phyloP scores from a whole-genome alignment of 2,329 filamentous ascomycete genomes.

The Hymenoscyphus albidus region DNA sequence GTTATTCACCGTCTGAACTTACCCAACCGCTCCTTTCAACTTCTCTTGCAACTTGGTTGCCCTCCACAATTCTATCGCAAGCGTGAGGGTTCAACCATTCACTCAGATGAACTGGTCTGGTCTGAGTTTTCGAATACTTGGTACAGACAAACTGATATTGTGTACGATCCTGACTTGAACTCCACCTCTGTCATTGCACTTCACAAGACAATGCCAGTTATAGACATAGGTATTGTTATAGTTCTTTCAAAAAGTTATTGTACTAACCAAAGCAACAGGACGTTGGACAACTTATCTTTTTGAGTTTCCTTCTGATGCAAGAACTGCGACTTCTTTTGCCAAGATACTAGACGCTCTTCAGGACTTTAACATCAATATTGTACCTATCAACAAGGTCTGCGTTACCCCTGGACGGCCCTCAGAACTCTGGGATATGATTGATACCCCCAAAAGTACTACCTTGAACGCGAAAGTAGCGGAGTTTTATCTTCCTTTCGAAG shows the following conservation, averaged over 20 bases:
- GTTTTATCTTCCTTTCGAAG: conserved; percentile 56
- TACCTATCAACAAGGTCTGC: conserved; percentile 42
- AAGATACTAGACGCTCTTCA: conserved; percentile 42
- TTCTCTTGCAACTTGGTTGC: conserved; percentile 47
- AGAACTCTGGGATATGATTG: conserved; percentile 44
- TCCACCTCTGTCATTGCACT: conserved; percentile 41
- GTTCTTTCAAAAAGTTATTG: background rate
- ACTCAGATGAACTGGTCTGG: conserved; percentile 45
- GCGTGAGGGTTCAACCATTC: conserved; percentile 28
- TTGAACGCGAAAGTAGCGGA: conserved; percentile 22
- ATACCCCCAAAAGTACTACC: conserved; percentile 29
- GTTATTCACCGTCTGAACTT: conserved; percentile 40
- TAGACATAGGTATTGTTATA: conserved; percentile 49
- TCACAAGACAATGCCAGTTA: conserved; percentile 45
- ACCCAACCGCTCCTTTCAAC: conserved; percentile 33
- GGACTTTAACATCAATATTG: conserved; percentile 68
- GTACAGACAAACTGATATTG: conserved; percentile 62
- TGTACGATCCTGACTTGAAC: conserved; percentile 40
- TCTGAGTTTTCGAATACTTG: conserved; percentile 52
- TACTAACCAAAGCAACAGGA: conserved; percentile 36
- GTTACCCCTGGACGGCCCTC: conserved; percentile 36
- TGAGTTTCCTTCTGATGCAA: conserved; percentile 35
- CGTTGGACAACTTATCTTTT: conserved; percentile 61
- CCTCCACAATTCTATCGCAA: conserved; percentile 41
- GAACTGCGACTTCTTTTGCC: conserved; percentile 18